Base-by-base conservation (phyloP, 805 yeast species). In the Kodamaea nitidulidarum region DNA sequence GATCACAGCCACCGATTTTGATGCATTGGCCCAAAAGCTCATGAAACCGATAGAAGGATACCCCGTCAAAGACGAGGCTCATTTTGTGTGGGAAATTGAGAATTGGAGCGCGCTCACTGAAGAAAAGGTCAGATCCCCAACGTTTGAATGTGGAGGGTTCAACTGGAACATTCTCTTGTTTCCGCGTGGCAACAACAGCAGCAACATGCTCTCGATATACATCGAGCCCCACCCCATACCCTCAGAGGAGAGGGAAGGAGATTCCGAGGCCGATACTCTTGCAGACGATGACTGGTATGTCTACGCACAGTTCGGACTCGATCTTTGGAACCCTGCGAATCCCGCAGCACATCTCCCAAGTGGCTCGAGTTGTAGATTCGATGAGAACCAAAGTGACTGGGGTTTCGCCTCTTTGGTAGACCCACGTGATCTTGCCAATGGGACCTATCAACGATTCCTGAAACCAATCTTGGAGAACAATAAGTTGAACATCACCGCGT, bases 261-360 rank as follows among this genome's bases (percentile, higher is more conserved):
- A 27, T 6, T 38, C 43, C 4, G 43, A 61, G 44, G 14, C 53
- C 54, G 37, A 28, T 14, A 31, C 35, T 3, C 29, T 32, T 20
- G 35, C 39, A 6, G 41, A 34, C 2, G 70, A 74, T 2, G 75
- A 76, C 41, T 88, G 96, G 95, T 80, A 80, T 40, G 81, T 79
- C n/a, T 88, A 97, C 63, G 95, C 93, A 2, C 95, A 88, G 52
- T 93, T 93, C 62, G 85, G 85, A 3, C 72, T 93, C 30, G 84
- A 82, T 35, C 69, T 87, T 41, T 88, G 96, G 77, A 84, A 84
- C 54, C 95, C 96, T 1, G 66, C 68, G 4, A 76, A 81, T 52
- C 84, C 90, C 0, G 58, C 70, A 4, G 64, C 76, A n/a, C 80
- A 75, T 54, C 66, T 78, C 17, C 62, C 74, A 9, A 81, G 79